These are phyloP conservation scores for Sphaceloma murrayae DNA, from an alignment of 2,329 filamentous ascomycete species.

Conservation along the genomic window DNA sequence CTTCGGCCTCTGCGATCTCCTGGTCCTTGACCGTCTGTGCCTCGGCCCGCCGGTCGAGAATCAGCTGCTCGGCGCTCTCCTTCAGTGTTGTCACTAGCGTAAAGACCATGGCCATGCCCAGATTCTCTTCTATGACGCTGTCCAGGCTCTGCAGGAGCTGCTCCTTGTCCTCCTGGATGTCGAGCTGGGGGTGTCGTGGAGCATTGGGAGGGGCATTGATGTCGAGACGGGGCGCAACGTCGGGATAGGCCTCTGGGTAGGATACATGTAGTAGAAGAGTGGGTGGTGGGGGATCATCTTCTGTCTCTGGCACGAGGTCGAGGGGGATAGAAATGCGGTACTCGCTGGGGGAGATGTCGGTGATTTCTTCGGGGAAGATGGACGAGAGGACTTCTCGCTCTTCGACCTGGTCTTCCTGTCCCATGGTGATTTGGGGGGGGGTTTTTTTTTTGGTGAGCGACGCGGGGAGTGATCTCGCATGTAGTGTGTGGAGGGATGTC, in stretches of 20 bases:
- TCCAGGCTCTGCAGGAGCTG: conserved; percentile 60
- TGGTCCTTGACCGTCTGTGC: conserved; percentile 45
- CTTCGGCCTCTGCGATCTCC: conserved; percentile 56
- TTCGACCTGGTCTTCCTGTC: conserved; percentile 77
- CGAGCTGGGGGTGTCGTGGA: conserved; percentile 61
- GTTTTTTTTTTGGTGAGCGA: too few species aligned
- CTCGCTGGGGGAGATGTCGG: conserved; percentile 85
- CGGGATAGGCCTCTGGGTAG: conserved; percentile 86
- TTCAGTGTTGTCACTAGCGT: conserved; percentile 80
- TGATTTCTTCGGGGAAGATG: conserved; percentile 97
- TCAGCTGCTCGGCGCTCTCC: conserved; percentile 78
- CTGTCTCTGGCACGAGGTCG: conserved; percentile 59
- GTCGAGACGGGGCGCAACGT: conserved; percentile 74
- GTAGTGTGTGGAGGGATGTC: too few species aligned
- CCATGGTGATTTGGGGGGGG: conserved; percentile 32
- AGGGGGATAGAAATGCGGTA: conserved; percentile 80
- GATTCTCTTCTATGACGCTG: conserved; percentile 76
- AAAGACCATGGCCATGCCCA: conserved; percentile 98
- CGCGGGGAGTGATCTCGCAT: background rate
- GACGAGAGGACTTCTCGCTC: conserved; percentile 96
- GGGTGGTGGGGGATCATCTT: conserved; percentile 49
- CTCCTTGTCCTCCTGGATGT: conserved; percentile 69
- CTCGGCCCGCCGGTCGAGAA: conserved; percentile 61
- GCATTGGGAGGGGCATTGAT: conserved; percentile 64
- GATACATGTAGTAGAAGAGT: conserved; percentile 72